Evolutionary conservation across 2,329 filamentous ascomycete genomes (phyloP), one percentile per base, ranked within the genome.

Genomic region (Diplodia intermedia): DNA sequence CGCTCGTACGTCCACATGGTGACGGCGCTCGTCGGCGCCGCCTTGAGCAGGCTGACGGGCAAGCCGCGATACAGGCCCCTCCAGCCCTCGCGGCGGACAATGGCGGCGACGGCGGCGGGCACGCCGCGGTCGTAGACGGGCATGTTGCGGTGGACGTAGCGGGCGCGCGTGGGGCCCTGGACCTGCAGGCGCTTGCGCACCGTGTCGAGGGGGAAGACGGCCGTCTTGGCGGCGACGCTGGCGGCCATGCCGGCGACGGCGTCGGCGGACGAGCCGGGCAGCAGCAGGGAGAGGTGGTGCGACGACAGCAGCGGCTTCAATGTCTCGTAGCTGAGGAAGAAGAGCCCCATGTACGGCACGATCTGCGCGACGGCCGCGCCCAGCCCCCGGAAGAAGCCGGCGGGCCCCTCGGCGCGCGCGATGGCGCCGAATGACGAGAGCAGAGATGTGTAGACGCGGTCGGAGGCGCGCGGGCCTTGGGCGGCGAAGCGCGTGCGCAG

Each of bases 1-100:
- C 90, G 84, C 82, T 97, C 94, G 79, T 97, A 97, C 1, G 92
- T 96, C 93, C 93, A 97, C 84, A 97, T 92, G 0, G 94, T 97
- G 38, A 97, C 88, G 7, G 94, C 93, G 78, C 92, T 95, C 33
- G 92, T 89, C n/a, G 95, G 95, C 26, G 94, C 95, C 38, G 94
- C 92, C 83, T 99, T 99, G 72, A 98, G 78, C 76, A 99, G 81
- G 77, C 93, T 94, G 67, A 98, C 93, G 0, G 90, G 90, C 77
- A 99, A 81, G 0, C 95, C 95, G 66, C 94, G 86, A 79, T 98
- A 99, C 73, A 98, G 78, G 0, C 94, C 94, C 67, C 92, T 85
- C 53, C 89, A 73, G 0, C 95, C 94, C 78, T 98, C 94, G 9
- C 83, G 85, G 66, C 79, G 83, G 68, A 94, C 73, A 69, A 98